Evolutionary conservation across 441 rosid genomes (phyloP).

Genomic region (Biscutella laevigata): DNA sequence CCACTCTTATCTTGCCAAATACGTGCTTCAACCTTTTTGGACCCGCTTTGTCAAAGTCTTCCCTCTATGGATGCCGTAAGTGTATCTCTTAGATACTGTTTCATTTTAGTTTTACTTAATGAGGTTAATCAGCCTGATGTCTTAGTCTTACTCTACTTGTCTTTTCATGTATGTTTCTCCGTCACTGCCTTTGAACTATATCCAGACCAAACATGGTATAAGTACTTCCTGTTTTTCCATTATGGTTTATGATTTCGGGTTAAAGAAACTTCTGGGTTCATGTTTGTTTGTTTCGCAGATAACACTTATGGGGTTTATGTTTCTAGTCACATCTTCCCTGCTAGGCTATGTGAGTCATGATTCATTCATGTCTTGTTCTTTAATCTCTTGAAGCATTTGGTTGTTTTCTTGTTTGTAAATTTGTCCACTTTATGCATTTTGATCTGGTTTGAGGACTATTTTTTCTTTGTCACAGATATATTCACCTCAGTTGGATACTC

Average conservation of each 20-base stretch:
- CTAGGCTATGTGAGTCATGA: slow-evolving; percentile 69
- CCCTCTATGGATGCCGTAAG: slow-evolving; percentile 99
- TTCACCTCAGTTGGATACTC: slow-evolving; percentile 80
- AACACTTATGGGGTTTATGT: slow-evolving; percentile 84
- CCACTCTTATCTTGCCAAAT: slow-evolving; percentile 78
- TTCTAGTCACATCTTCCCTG: slow-evolving; percentile 67
- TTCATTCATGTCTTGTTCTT: slow-evolving; percentile 13
- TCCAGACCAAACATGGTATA: slow-evolving; percentile 86
- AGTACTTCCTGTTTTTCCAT: slow-evolving; percentile 13
- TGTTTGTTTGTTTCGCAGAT: slow-evolving; percentile 37
- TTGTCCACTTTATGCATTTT: not conserved
- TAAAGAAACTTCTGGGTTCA: not conserved
- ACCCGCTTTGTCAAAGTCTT: slow-evolving; percentile 66
- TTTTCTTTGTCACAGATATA: slow-evolving; percentile 46
- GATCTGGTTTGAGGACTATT: slow-evolving; percentile 4
- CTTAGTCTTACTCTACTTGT: slow-evolving; percentile 8
- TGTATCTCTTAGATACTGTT: slow-evolving; percentile 9
- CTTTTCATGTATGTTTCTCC: slow-evolving; percentile 12
- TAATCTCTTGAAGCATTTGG: not conserved
- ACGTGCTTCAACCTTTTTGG: slow-evolving; percentile 95
- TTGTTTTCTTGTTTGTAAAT: not conserved
- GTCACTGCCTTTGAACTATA: slow-evolving; percentile 25
- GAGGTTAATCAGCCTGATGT: not conserved
- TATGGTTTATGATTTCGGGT: slow-evolving; percentile 2
- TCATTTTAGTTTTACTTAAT: not conserved